Evolutionary conservation across 2,329 filamentous ascomycete genomes (phyloP).

Genomic region (Monosporascus sp.): DNA sequence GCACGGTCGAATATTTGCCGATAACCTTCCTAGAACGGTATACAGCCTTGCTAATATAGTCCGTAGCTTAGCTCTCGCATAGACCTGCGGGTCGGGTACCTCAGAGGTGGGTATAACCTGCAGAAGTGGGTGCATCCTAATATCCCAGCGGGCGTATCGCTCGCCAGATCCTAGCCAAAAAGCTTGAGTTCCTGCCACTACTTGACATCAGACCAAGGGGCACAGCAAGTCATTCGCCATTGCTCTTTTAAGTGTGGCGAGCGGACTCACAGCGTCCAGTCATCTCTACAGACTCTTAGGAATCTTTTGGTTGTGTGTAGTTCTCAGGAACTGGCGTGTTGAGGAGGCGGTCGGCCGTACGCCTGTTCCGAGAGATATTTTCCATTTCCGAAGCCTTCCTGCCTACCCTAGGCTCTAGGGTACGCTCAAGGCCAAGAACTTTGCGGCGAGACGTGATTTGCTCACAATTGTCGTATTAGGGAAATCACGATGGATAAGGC

Average conservation of each 20-base stretch:
- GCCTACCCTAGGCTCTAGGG: not conserved
- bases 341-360: not conserved
- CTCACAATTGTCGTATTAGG: not conserved
- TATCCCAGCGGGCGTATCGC: not conserved
- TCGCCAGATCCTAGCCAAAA: not conserved
- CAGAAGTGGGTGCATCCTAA: not conserved
- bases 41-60: not conserved
- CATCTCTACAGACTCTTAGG: not conserved
- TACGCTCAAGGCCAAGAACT: not conserved
- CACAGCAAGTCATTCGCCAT: not conserved
- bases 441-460: not conserved
- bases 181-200: not conserved
- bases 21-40: not conserved
- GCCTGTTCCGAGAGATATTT: too few species aligned
- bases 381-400: too few species aligned
- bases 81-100: not conserved
- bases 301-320: too few species aligned
- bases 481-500: not conserved
- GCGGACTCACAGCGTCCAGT: not conserved
- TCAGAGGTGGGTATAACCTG: not conserved
- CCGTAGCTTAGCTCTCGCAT: not conserved
- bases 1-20: not conserved
- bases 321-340: too few species aligned
- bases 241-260: not conserved
- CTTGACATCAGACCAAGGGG: not conserved